phyloP scores from a whole-genome alignment of 306 rosid species.

The Fragaria iinumae region DNA sequence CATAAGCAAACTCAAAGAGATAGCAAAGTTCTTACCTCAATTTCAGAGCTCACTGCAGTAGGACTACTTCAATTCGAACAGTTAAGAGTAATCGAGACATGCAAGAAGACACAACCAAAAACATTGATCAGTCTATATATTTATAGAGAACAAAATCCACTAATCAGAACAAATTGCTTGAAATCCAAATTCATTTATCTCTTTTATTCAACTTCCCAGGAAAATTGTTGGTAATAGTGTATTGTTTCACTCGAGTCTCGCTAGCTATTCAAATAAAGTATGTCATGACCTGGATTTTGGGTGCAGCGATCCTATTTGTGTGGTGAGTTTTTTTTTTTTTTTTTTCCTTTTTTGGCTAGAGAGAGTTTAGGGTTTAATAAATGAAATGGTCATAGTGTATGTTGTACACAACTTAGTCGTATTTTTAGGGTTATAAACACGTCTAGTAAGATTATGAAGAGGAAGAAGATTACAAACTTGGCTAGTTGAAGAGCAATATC shows the following conservation, averaged over 20 bases:
- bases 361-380: not conserved
- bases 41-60: conserved; percentile 31
- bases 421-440: not conserved
- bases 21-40: conserved; percentile 36
- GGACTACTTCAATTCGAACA: conserved; percentile 32
- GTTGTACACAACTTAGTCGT: not conserved
- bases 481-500: conserved; percentile 49
- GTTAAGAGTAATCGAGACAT: not conserved
- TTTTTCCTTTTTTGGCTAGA: not conserved
- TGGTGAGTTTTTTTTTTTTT: not conserved
- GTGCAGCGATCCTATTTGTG: not conserved
- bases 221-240: not conserved
- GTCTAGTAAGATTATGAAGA: not conserved
- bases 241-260: not conserved
- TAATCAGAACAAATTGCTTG: not conserved
- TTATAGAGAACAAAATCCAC: not conserved
- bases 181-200: not conserved
- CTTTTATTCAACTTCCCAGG: not conserved
- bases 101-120: conserved; percentile 6
- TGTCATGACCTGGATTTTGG: not conserved
- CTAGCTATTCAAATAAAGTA: not conserved
- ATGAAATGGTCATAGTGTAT: not conserved
- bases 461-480: conserved; percentile 29
- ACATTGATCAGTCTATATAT: not conserved
- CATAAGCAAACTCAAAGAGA: not conserved